These are phyloP conservation scores for Colletotrichum aenigma DNA, from an alignment of 2,329 filamentous ascomycete genomes.

Conservation along the genomic window DNA sequence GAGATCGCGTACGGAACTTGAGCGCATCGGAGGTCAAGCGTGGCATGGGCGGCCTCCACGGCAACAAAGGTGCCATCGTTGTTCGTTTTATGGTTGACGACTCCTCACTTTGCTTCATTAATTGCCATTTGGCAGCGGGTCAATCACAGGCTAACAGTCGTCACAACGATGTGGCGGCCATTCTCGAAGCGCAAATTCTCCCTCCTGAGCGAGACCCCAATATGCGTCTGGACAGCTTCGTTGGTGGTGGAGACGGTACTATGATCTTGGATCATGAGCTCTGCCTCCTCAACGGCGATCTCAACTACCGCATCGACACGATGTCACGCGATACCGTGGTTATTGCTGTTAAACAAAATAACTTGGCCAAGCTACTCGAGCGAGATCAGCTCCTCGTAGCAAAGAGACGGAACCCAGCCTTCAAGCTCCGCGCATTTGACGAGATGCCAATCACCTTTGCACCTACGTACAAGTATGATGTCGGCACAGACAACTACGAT, in stretches of 20 bases:
- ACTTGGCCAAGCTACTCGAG: conserved; percentile 85
- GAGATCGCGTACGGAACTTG: conserved; percentile 77
- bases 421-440: conserved; percentile 87
- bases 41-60: conserved; percentile 92
- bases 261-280: conserved; percentile 98
- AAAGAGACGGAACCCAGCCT: conserved; percentile 85
- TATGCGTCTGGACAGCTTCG: conserved; percentile 76
- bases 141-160: conserved; percentile 89
- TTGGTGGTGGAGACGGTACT: conserved; percentile 90
- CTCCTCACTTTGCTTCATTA: conserved; percentile 93
- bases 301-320: conserved; percentile 98
- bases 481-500: conserved; percentile 93
- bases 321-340: conserved; percentile 95
- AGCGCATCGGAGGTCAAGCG: conserved; percentile 87
- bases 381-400: conserved; percentile 92
- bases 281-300: conserved; percentile 93
- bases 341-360: conserved; percentile 79
- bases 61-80: conserved; percentile 94
- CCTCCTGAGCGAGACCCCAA: conserved; percentile 71
- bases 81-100: conserved; percentile 94
- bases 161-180: conserved; percentile 90
- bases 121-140: conserved; percentile 94
- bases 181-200: conserved; percentile 81
- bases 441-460: conserved; percentile 90
- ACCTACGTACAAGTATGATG: conserved; percentile 98